Base-by-base conservation (phyloP, 176 grass and related monocot genomes). In the Ananas comosus region DNA sequence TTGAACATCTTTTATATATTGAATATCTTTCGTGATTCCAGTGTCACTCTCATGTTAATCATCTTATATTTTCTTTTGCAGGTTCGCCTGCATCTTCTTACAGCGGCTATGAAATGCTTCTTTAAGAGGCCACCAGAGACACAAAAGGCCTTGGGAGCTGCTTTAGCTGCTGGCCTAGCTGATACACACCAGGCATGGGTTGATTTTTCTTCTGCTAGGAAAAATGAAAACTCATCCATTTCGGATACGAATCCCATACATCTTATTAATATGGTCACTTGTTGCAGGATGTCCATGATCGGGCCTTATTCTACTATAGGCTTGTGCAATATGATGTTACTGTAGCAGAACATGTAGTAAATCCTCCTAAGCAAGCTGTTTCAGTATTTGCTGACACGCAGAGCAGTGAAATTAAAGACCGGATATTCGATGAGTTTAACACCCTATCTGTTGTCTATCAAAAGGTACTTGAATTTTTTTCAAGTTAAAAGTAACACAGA, bases 391-490 rank as follows among this genome's bases (percentile, higher is more conserved):
- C 95, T 65, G 95, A 99, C 69, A 79, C 80, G 13, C 95, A 99
- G 81, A 94, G 85, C 70, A 86, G 80, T 75, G 95, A 99, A 94
- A 88, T 91, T 12, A 99, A 99, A 84, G 95, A 99, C 65, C 74
- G 95, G 12, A 99, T 94, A 83, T 94, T 99, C 76, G 95, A 99
- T 93, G 95, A 99, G 76, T 94, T 94, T 80, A 99, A 86, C 69
- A 85, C 90, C 58, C 51, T 99, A 17, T 94, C 95, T 63, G 90
- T 99, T 59, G 80, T 94, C 66, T 99, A 99, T 74, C 95, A 99
- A 48, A 94, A 94, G 94, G 94, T 96, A 82, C 64, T 49, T 23
- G 53, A 29, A 64, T 76, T 33, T 65, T 8, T 61, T 61, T 22
- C 56, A 16, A 19, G 12, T 22, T 7, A 22, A 19, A 61, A 18